These are phyloP conservation scores for Suillus placidus DNA, from an alignment of 768 basidiomycete species.

Conservation along the genomic window DNA sequence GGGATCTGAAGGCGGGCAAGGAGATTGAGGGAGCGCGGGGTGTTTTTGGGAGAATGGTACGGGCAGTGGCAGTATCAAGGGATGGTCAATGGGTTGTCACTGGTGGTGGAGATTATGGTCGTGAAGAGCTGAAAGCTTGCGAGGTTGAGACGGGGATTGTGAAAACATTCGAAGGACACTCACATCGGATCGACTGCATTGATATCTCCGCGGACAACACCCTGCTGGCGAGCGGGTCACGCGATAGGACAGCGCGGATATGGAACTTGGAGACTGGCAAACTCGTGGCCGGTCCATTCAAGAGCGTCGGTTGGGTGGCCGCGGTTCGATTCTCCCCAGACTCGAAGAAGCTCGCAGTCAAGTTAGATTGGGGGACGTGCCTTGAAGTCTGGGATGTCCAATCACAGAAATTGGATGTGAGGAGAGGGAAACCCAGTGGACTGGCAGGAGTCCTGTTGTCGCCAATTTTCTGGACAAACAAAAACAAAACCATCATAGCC, in stretches of 20 bases:
- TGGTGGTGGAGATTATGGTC: rapidly evolving
- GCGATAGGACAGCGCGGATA: neutral
- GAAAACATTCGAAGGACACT: neutral
- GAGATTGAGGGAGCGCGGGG: neutral
- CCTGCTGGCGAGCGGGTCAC: neutral
- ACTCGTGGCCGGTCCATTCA: neutral
- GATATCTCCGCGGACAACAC: neutral
- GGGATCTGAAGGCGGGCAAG: neutral
- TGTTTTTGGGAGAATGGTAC: neutral
- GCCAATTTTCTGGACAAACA: too few species aligned
- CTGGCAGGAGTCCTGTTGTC: too few species aligned
- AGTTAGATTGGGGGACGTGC: rapidly evolving
- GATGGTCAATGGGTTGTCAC: neutral
- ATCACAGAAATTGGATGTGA: neutral
- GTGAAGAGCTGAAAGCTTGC: neutral
- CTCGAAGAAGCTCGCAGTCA: neutral
- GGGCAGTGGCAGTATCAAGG: neutral
- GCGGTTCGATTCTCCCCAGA: neutral
- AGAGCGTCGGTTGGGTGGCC: neutral
- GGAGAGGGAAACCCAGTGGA: too few species aligned
- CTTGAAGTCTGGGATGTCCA: neutral
- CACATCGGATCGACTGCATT: rapidly evolving
- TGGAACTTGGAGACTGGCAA: neutral
- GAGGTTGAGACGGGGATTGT: neutral
- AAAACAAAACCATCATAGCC: too few species aligned